phyloP scores from a whole-genome alignment of 1,139 yeast species.

The Scheffersomyces quercinus region DNA sequence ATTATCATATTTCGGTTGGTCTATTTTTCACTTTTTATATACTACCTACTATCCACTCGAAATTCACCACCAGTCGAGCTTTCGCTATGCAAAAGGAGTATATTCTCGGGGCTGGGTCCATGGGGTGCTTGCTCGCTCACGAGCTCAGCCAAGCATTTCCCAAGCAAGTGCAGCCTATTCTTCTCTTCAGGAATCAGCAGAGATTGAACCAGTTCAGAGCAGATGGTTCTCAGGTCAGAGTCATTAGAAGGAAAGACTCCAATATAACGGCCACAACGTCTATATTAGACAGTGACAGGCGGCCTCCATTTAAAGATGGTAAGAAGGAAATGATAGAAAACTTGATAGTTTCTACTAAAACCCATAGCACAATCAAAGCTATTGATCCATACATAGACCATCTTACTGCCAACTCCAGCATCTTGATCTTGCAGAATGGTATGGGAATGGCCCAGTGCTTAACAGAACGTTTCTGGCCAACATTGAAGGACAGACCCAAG shows the following conservation, averaged over 20 bases:
- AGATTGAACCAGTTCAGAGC: conserved; percentile 40
- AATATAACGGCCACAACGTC: conserved; percentile 15
- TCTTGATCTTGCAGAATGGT: conserved; percentile 78
- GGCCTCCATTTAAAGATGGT: conserved; percentile 10
- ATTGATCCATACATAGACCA: conserved; percentile 43
- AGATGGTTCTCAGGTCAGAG: conserved; percentile 36
- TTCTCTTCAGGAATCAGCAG: conserved; percentile 41
- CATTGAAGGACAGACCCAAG: conserved; percentile 45
- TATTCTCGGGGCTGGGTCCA: conserved; percentile 47
- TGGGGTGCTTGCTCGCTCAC: conserved; percentile 42
- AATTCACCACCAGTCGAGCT: too few species aligned
- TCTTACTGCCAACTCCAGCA: conserved; percentile 46
- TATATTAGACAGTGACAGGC: conserved; percentile 10
- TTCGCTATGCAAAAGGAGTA: conserved; percentile 24
- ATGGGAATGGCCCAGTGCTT: conserved; percentile 65
- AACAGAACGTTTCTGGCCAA: conserved; percentile 56
- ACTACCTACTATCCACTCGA: too few species aligned
- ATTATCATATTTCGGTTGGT: too few species aligned
- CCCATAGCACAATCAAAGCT: conserved; percentile 54
- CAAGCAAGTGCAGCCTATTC: conserved; percentile 28
- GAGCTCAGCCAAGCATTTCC: conserved; percentile 36
- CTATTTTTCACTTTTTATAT: too few species aligned
- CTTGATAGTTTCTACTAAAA: conserved; percentile 63
- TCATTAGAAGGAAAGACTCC: conserved; percentile 20
- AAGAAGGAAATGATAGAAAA: conserved; percentile 39